Conservation (phyloP, 2,329 filamentous ascomycete genomes). For the Meredithiella fracta region DNA sequence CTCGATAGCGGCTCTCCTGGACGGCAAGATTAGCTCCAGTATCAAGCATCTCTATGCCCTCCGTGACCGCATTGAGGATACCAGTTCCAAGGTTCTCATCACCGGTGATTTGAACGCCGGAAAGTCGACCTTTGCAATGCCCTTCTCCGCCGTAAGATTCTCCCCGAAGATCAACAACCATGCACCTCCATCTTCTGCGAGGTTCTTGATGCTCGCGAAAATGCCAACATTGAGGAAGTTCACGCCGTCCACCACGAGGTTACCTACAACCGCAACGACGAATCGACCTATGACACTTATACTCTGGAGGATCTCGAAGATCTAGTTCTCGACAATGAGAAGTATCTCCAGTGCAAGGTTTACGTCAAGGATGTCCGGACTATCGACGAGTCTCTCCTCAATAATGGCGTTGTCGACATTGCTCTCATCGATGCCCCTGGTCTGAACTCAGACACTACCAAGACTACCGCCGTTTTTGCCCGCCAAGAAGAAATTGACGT, state of each 20-base stretch:
- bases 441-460: constrained; percentile 86
- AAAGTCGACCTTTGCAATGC: constrained; percentile 99
- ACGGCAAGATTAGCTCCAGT: constrained; percentile 87
- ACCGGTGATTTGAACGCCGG: constrained; percentile 94
- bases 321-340: constrained; percentile 75
- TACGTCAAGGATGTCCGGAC: constrained; percentile 81
- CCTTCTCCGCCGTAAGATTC: constrained; percentile 74
- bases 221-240: constrained; percentile 81
- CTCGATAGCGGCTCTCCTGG: constrained; percentile 76
- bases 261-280: constrained; percentile 73
- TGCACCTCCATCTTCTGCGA: constrained; percentile 98
- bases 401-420: constrained; percentile 96
- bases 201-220: constrained; percentile 81
- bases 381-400: constrained; percentile 84
- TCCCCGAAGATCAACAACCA: constrained; percentile 93
- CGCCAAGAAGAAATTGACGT: constrained; percentile 97
- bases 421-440: constrained; percentile 93
- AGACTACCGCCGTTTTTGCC: constrained; percentile 94
- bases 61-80: constrained; percentile 90
- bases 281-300: constrained; percentile 86
- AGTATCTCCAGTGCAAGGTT: constrained; percentile 89
- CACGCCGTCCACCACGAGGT: constrained; percentile 78
- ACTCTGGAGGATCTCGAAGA: constrained; percentile 62
- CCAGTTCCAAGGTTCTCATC: constrained; percentile 86
- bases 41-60: constrained; percentile 77